These are phyloP conservation scores for Thecaphora thlaspeos DNA, from an alignment of 1,284 basidiomycete genomes.

Conservation along the genomic window DNA sequence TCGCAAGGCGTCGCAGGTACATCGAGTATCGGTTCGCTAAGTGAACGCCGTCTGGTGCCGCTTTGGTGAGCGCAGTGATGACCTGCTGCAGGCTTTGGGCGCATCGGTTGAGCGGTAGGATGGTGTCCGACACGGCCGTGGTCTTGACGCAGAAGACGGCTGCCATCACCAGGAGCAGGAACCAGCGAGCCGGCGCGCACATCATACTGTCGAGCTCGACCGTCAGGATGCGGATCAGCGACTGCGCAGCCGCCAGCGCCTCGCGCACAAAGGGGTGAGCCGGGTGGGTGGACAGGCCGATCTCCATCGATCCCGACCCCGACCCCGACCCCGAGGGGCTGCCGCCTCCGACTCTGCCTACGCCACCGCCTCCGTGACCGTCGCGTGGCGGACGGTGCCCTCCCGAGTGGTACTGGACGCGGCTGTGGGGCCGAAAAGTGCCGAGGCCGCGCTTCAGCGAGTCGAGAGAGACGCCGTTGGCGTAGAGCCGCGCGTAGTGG, in stretches of 20 bases:
- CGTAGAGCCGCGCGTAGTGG: constrained; percentile 37
- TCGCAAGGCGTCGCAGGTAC: constrained; percentile 32
- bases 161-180: constrained; percentile 39
- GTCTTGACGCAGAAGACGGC: constrained; percentile 40
- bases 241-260: constrained; percentile 37
- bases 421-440: constrained; percentile 16
- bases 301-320: constrained; percentile 1
- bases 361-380: too few relatives aligned
- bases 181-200: constrained; percentile 42
- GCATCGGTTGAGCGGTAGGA: constrained; percentile 32
- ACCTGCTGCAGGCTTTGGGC: constrained; percentile 37
- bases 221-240: constrained; percentile 36
- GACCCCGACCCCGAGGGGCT: too few relatives aligned
- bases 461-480: constrained; percentile 37
- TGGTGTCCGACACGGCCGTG: constrained; percentile 35
- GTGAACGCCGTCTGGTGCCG: constrained; percentile 35
- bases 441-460: constrained; percentile 33
- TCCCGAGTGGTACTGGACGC: constrained; percentile 13
- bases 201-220: constrained; percentile 39
- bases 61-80: constrained; percentile 26
- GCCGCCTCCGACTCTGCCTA: too few relatives aligned
- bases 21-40: constrained; percentile 32
- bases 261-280: constrained; percentile 42
- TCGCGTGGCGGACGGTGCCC: neutral
- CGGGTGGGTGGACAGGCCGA: constrained; percentile 35